Conservation (phyloP, 257 asterid species). For the Solanum paucissectum region DNA sequence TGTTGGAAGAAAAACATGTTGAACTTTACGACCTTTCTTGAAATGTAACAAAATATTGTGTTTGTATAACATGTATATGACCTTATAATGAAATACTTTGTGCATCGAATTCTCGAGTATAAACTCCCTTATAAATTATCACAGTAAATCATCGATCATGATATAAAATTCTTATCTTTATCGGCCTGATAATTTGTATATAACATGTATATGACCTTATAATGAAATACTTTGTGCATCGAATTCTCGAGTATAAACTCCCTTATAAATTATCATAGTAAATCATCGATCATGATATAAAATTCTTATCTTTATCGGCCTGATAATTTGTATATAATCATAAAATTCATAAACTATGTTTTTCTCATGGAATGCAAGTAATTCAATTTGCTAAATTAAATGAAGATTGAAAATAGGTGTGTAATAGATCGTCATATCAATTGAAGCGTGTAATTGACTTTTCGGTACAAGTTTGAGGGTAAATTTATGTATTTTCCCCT, state of each 20-base stretch:
- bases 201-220: background rate
- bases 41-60: background rate
- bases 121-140: background rate
- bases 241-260: background rate
- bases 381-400: background rate
- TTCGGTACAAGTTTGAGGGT: rapidly evolving
- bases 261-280: too few relatives aligned
- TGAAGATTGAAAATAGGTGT: rapidly evolving
- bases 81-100: background rate
- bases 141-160: too few relatives aligned
- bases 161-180: too few relatives aligned
- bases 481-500: background rate
- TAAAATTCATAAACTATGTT: background rate
- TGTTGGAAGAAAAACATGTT: background rate
- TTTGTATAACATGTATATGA: background rate
- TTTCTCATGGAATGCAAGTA: background rate
- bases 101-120: background rate
- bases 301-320: too few relatives aligned
- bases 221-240: background rate
- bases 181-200: too few relatives aligned
- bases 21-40: background rate
- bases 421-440: too few relatives aligned
- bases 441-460: too few relatives aligned
- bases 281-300: too few relatives aligned
- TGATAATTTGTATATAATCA: background rate